phyloP scores from a whole-genome alignment of 352 stramenopile species.

The Phytophthora colocasiae region DNA sequence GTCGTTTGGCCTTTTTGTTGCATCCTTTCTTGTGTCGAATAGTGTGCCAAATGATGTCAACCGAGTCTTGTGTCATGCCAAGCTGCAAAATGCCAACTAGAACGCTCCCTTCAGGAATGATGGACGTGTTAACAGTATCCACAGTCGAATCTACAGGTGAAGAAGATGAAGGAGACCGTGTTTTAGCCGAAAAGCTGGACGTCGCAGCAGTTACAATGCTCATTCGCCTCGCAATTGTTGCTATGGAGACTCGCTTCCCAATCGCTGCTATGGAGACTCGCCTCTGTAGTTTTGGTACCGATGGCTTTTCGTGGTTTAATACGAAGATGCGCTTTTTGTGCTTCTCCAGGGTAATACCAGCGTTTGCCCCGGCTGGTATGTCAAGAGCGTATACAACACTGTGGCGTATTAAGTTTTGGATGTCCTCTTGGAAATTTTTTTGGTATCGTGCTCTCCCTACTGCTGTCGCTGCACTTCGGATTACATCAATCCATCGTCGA shows the following conservation, averaged over 20 bases:
- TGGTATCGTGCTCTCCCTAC: slow-evolving; percentile 43
- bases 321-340: slow-evolving; percentile 71
- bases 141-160: slow-evolving; percentile 4
- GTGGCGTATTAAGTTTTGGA: slow-evolving; percentile 46
- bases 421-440: slow-evolving; percentile 63
- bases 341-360: slow-evolving; percentile 60
- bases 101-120: slow-evolving; percentile 63
- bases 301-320: slow-evolving; percentile 50
- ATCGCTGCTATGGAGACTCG: slow-evolving; percentile 31
- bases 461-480: slow-evolving; percentile 34
- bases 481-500: slow-evolving; percentile 56
- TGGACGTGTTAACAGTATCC: slow-evolving; percentile 4
- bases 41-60: slow-evolving; percentile 75
- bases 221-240: slow-evolving; percentile 28
- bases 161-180: slow-evolving; percentile 10
- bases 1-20: slow-evolving; percentile 50
- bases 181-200: slow-evolving; percentile 14
- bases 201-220: slow-evolving; percentile 28
- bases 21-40: slow-evolving; percentile 63
- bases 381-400: slow-evolving; percentile 65
- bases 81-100: slow-evolving; percentile 63
- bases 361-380: slow-evolving; percentile 27
- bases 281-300: slow-evolving; percentile 2
- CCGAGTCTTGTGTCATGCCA: slow-evolving; percentile 71
- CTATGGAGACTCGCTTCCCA: slow-evolving; percentile 22